Conservation (phyloP, 2,329 filamentous ascomycete genomes). For the Teratosphaeria epicoccoides region DNA sequence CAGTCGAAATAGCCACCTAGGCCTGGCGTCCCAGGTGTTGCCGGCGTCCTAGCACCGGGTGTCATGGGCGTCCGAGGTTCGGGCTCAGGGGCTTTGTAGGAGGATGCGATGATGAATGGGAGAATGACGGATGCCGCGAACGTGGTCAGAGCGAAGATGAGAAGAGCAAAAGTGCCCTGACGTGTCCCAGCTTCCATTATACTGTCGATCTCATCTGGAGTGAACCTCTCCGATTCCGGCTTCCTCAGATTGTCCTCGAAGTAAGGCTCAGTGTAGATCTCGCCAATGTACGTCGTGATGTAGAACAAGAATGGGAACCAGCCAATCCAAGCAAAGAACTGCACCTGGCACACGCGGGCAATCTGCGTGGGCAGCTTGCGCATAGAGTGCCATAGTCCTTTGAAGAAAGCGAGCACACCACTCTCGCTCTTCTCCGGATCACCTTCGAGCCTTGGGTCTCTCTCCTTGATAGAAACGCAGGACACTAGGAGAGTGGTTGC, state of each 20-base stretch:
- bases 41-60: constrained; percentile 5
- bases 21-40: background rate
- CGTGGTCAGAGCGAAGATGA: constrained; percentile 80
- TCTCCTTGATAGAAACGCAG: constrained; percentile 58
- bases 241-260: constrained; percentile 70
- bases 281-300: constrained; percentile 89
- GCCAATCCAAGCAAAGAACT: constrained; percentile 73
- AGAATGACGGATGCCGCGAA: constrained; percentile 71
- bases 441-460: constrained; percentile 66
- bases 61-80: constrained; percentile 30
- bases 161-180: constrained; percentile 76
- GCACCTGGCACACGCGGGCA: constrained; percentile 57
- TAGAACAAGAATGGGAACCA: constrained; percentile 96
- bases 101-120: constrained; percentile 75
- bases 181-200: constrained; percentile 79
- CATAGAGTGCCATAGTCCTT: constrained; percentile 64
- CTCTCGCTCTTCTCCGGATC: constrained; percentile 48
- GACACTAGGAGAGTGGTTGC: constrained; percentile 60
- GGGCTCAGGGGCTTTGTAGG: constrained; percentile 47
- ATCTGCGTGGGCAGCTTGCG: constrained; percentile 72
- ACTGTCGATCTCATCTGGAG: constrained; percentile 61
- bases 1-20: constrained; percentile 1
- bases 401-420: constrained; percentile 70
- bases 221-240: constrained; percentile 23
- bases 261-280: constrained; percentile 73